Evolutionary conservation across 352 stramenopile species (phyloP).

Genomic region (Bremia lactucae): DNA sequence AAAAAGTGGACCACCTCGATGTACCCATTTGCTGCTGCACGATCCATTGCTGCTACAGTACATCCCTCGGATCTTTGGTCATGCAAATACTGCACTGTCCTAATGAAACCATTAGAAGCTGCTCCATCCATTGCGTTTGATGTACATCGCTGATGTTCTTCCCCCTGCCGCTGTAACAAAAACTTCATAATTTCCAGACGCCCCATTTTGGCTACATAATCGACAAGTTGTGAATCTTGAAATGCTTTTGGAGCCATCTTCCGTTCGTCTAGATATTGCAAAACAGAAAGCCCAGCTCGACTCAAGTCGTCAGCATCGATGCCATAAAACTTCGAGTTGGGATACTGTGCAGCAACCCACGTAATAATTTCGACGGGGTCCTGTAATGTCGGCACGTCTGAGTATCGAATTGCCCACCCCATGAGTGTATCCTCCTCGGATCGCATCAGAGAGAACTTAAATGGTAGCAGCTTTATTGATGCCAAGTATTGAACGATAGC

Average conservation of each 20-base stretch:
- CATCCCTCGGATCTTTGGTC: slow-evolving; percentile 14
- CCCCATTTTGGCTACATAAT: slow-evolving; percentile 18
- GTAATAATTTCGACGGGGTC: slow-evolving; percentile 20
- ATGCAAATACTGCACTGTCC: slow-evolving; percentile 28
- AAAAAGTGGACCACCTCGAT: slow-evolving; percentile 26
- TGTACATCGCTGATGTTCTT: slow-evolving; percentile 6
- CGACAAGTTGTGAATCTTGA: slow-evolving; percentile 15
- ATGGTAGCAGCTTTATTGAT: background rate
- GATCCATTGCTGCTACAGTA: slow-evolving; percentile 31
- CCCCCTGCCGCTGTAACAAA: slow-evolving; percentile 6
- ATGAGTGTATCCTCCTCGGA: slow-evolving; percentile 5
- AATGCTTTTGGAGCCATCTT: slow-evolving; percentile 10
- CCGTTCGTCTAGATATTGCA: slow-evolving; percentile 9
- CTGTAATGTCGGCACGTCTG: slow-evolving; percentile 1
- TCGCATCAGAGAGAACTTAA: no score
- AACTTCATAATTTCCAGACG: slow-evolving; percentile 14
- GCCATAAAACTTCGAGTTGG: slow-evolving; percentile 4
- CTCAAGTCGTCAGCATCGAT: slow-evolving; percentile 23
- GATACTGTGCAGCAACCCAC: slow-evolving; percentile 15
- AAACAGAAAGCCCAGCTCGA: slow-evolving; percentile 11
- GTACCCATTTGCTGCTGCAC: slow-evolving; percentile 22
- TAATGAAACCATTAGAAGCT: slow-evolving; percentile 24
- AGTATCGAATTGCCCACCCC: slow-evolving; percentile 21
- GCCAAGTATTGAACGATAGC: slow-evolving; percentile 22
- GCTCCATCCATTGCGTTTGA: slow-evolving; percentile 25